Conservation (phyloP, 1,284 basidiomycete species). For the Abortiporus biennis region DNA sequence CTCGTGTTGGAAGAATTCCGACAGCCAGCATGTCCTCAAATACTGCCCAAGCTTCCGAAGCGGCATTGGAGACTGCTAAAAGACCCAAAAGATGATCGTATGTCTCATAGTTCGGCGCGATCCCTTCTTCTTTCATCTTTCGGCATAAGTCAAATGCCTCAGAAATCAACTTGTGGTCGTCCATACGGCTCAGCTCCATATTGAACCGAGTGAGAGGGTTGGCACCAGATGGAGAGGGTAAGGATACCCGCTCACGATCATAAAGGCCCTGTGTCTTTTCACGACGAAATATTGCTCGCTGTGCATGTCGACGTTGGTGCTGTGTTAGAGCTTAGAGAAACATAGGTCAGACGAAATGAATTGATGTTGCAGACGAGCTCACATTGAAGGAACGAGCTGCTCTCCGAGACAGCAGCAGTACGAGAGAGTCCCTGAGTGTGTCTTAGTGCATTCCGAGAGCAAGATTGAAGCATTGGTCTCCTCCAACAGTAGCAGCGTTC, state of each 20-base stretch:
- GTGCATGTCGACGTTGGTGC: no score
- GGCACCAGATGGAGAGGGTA: no score
- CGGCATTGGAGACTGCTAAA: slow-evolving; percentile 33
- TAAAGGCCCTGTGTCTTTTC: no score
- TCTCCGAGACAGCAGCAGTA: background rate
- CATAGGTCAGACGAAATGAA: no score
- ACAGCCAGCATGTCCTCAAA: slow-evolving; percentile 65
- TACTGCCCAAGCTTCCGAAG: slow-evolving; percentile 59
- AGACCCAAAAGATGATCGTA: slow-evolving; percentile 53
- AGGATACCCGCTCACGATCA: no score
- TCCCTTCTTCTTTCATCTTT: slow-evolving; percentile 49
- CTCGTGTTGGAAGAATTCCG: slow-evolving; percentile 48
- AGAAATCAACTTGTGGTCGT: background rate
- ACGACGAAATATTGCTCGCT: no score
- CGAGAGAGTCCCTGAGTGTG: background rate
- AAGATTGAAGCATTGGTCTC: slow-evolving; percentile 33
- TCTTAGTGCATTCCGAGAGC: slow-evolving; percentile 23
- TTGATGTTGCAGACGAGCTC: no score
- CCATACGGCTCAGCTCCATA: slow-evolving; percentile 6
- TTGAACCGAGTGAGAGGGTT: no score
- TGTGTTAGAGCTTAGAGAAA: no score
- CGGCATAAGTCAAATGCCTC: slow-evolving; percentile 21
- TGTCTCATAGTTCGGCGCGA: slow-evolving; percentile 44
- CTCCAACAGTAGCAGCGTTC: background rate
- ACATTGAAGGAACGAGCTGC: background rate